A percentile compares a stretch with the other conserved stretches of the same genome.
These are phyloP conservation scores for Termitomyces heimii DNA, from an alignment of 768 basidiomycete species.

Conservation along the genomic window DNA sequence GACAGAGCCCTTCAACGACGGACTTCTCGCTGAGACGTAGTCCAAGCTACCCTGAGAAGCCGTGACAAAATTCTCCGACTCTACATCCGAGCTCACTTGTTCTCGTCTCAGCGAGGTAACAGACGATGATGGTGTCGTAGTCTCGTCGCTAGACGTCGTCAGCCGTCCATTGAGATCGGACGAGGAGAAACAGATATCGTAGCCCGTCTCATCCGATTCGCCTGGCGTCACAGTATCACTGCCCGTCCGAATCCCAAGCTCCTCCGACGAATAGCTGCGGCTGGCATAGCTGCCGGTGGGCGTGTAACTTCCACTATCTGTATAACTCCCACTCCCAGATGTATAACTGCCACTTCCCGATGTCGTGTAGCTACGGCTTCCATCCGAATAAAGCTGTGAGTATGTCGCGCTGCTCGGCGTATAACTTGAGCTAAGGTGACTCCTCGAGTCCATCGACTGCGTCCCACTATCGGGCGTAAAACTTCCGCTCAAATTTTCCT, in stretches of 20 bases:
- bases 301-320: conserved; percentile 11
- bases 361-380: not conserved
- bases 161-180: conserved; percentile 38
- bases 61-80: conserved; percentile 36
- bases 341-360: conserved; percentile 4
- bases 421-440: conserved; percentile 14
- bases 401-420: not conserved
- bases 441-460: conserved; percentile 20
- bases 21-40: conserved; percentile 37
- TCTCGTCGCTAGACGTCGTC: conserved; percentile 23
- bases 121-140: conserved; percentile 27
- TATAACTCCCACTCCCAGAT: conserved; percentile 6
- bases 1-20: conserved; percentile 42
- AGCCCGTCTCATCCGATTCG: conserved; percentile 43
- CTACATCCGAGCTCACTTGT: conserved; percentile 20
- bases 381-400: conserved; percentile 3
- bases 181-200: conserved; percentile 47
- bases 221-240: conserved; percentile 27
- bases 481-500: conserved; percentile 40
- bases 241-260: conserved; percentile 13
- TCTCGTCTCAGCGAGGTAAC: conserved; percentile 23
- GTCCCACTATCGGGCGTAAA: conserved; percentile 22
- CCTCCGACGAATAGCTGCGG: conserved; percentile 10
- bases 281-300: conserved; percentile 16
- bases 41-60: conserved; percentile 47